Base-by-base conservation (phyloP, 2,329 filamentous ascomycete genomes). In the Cryphonectria nitschkei region DNA sequence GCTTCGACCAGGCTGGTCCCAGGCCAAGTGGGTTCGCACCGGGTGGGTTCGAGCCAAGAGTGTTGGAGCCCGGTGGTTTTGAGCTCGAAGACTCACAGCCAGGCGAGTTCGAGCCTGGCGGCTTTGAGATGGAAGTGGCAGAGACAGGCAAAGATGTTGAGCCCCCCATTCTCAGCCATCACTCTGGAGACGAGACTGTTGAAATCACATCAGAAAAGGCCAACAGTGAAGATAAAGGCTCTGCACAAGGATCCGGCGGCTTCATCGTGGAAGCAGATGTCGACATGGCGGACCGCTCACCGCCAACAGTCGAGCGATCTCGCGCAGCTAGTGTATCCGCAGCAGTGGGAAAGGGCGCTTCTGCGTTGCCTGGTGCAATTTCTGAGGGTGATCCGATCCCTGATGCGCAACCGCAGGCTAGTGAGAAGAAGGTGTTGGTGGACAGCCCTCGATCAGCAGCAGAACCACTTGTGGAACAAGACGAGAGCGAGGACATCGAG, bases 191-290 rank as follows among this genome's bases (percentile, higher is more conserved):
- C n/a, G 52, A 32, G 19, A 5, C 32, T 7, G 46, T 32, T 26
- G 56, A 13, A 22, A 61, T 67, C 6, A 61, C 62, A 32, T 50
- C 43, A 16, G 16, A 16, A 2, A 62, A 72, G 2, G 14, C 68
- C 39, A 50, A 62, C 50, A 26, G 37, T 46, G n/a, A 66, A 68
- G 0, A 56, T 54, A 9, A 64, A 60, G 11, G 62, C 2, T 4
- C 62, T 2, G 39, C 68, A 16, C 68, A 72, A 22, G 69, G 62
- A 29, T 56, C 70, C 2, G 67, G 72, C 11, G 70, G 70, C 14
- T 72, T 70, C n/a, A 71, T 75, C 62, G 68, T 67, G 1, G 58
- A 73, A 1, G 67, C 63, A 13, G 70, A 68, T 13, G 66, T 72
- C 13, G 66, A 68, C 3, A 68, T 62, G 58, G 29, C 8, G 5